phyloP scores from a whole-genome alignment of 768 basidiomycete species.

The Rhodocollybia butyracea region DNA sequence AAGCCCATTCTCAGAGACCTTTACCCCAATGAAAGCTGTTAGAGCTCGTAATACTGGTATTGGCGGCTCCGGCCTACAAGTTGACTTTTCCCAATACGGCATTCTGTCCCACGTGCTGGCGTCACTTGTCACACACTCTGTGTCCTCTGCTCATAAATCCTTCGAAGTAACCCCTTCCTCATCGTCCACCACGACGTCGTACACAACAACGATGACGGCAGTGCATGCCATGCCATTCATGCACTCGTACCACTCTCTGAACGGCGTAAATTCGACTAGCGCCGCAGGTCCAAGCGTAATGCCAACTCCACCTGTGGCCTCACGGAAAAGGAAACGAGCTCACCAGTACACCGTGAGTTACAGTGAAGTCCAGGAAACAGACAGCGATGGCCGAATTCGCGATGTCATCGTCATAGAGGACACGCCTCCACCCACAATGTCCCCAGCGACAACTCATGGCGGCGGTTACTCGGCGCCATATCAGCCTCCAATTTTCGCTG shows the following conservation, averaged over 20 bases:
- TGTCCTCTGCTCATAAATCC: background rate
- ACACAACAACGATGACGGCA: conserved; percentile 64
- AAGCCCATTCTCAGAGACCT: no score
- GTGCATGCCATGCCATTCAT: conserved; percentile 64
- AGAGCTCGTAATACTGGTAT: no score
- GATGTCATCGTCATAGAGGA: conserved; percentile 94
- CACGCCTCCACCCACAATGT: conserved; percentile 81
- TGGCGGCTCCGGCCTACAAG: no score
- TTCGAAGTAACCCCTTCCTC: background rate
- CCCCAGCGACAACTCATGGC: conserved; percentile 70
- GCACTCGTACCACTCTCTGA: conserved; percentile 52
- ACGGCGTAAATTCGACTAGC: conserved; percentile 36
- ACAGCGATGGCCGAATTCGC: conserved; percentile 68
- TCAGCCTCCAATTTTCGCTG: conserved; percentile 72
- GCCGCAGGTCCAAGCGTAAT: conserved; percentile 58
- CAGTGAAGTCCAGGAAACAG: conserved; percentile 86
- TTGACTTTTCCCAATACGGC: background rate
- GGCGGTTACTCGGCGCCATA: conserved; percentile 74
- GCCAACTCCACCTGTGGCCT: conserved; percentile 66
- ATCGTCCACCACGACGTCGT: conserved; percentile 28
- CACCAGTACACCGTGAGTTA: conserved; percentile 82
- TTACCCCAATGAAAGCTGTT: no score
- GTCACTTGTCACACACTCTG: background rate
- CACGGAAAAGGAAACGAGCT: conserved; percentile 81
- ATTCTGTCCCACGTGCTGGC: background rate